Evolutionary conservation across 805 yeast species (phyloP), one percentile per base, ranked within the genome.

Genomic region (Tetrapisispora namnaoensis): DNA sequence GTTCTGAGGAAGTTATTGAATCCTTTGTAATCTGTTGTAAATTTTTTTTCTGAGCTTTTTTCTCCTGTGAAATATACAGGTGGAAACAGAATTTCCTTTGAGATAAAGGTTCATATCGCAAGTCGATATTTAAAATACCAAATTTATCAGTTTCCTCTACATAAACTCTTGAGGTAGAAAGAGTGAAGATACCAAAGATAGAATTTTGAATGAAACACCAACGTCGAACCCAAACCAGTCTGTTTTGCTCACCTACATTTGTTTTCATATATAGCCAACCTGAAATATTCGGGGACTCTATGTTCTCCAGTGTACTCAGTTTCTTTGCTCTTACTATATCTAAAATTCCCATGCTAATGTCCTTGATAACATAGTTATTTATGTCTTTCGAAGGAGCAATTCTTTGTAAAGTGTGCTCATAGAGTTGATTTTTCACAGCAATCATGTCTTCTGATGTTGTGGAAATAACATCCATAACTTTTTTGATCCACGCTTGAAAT

Each of bases 131-230:
- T n/a, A 84, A 68, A 1, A 90, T 77, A 3, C 96, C 96, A 51
- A 88, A 76, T 58, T 87, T 87, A 61, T 87, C 96, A 10, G 89
- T 76, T 66, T 91, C 97, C 59, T 87, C 90, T 2, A 91, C 97
- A 60, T 71, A 83, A 0, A 79, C 77, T 42, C 76, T 74, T 7
- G 80, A 73, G 0, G 86, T 83, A 37, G 90, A 77, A 22, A 85
- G 65, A 3, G 77, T 69, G 35, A 93, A 72, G 53, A 87, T 69
- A 0, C 98, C 98, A 68, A 90, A 84, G 2, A 86, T 72, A 0
- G 93, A 95, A 44, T 78, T 79, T 57, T 83, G 84, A 11, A 91
- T 70, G 59, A 85, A 91, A 1, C 62, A 54, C 97, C 97, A 90
- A 49, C 95, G 70, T 50, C 81, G 74, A 1, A 81, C 84, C 97